These are phyloP conservation scores for Aquilaria agallochum DNA, from an alignment of 441 rosid genomes.

Conservation along the genomic window DNA sequence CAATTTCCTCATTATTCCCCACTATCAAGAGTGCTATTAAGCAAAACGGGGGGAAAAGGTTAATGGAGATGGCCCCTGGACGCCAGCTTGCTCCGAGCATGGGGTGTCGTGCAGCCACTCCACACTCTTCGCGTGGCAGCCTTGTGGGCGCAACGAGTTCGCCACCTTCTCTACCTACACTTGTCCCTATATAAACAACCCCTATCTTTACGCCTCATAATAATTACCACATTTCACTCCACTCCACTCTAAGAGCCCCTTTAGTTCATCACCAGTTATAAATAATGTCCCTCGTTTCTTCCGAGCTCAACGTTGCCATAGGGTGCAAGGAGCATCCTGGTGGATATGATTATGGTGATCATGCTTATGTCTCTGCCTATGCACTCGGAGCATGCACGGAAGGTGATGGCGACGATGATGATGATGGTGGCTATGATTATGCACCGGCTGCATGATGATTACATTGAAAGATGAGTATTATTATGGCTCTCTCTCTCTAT, in stretches of 20 bases:
- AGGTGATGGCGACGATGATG: constrained; percentile 19
- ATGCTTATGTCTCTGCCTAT: constrained; percentile 9
- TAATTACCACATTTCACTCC: background rate
- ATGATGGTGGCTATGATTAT: constrained; percentile 19
- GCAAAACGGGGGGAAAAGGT: no score
- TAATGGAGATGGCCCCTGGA: no score
- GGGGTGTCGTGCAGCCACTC: constrained; percentile 11
- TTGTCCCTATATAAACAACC: constrained; percentile 10
- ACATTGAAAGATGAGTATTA: background rate
- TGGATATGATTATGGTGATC: constrained; percentile 18
- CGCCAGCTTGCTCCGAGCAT: background rate
- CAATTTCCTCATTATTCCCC: no score
- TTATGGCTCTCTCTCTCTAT: background rate
- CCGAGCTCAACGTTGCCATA: constrained; percentile 13
- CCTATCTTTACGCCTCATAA: background rate
- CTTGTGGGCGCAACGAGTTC: constrained; percentile 16
- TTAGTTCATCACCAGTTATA: background rate
- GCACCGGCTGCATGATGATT: constrained; percentile 26
- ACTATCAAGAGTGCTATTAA: no score
- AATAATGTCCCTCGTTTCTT: constrained; percentile 25
- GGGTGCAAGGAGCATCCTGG: constrained; percentile 20
- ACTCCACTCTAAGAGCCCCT: background rate
- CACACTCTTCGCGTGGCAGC: constrained; percentile 26
- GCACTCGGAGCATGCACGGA: constrained; percentile 21
- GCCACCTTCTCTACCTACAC: constrained; percentile 4